Percentiles rank a stretch among this genome's conserved stretches.
phyloP scores from a whole-genome alignment of 2,329 filamentous ascomycete species.

The Colletotrichum salicis region DNA sequence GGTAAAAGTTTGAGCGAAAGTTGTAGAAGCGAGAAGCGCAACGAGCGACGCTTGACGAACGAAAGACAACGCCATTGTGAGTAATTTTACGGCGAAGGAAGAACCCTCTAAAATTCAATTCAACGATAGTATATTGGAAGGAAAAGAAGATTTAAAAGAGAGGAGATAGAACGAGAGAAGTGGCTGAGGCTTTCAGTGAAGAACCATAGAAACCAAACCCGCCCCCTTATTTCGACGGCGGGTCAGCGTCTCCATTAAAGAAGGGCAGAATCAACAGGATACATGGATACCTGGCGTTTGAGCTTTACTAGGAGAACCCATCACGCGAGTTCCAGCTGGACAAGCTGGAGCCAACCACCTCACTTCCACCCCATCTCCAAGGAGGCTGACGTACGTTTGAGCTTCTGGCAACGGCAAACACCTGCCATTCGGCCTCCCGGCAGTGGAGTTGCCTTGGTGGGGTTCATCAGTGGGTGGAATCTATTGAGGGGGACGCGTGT shows the following conservation, averaged over 20 bases:
- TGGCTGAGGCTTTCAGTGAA: slow-evolving; percentile 6
- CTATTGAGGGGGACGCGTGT: slow-evolving; percentile 22
- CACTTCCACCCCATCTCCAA: slow-evolving; percentile 1
- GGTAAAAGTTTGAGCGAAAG: slow-evolving; percentile 31
- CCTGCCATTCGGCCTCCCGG: slow-evolving; percentile 2
- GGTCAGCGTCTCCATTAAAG: slow-evolving; percentile 29
- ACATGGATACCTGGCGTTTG: slow-evolving; percentile 29
- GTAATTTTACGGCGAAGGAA: slow-evolving; percentile 3
- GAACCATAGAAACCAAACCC: slow-evolving; percentile 9
- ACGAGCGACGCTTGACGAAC: slow-evolving; percentile 34
- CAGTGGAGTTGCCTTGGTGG: slow-evolving; percentile 10
- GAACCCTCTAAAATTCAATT: slow-evolving; percentile 2
- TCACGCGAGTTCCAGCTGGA: background rate
- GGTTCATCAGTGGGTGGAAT: background rate
- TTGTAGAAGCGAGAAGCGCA: slow-evolving; percentile 27
- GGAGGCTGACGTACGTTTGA: slow-evolving; percentile 36
- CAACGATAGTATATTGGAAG: slow-evolving; percentile 3
- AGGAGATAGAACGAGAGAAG: slow-evolving; percentile 1
- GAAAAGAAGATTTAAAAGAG: background rate
- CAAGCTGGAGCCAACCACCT: background rate
- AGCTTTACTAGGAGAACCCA: slow-evolving; percentile 16
- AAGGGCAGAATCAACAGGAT: slow-evolving; percentile 6
- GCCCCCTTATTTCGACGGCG: slow-evolving; percentile 27
- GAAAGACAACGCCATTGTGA: slow-evolving; percentile 30
- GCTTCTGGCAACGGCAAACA: slow-evolving; percentile 9